Evolutionary conservation across 495 filamentous ascomycete genomes (phyloP), one percentile per base, ranked within the genome.

Genomic region (Terfezia claveryi): DNA sequence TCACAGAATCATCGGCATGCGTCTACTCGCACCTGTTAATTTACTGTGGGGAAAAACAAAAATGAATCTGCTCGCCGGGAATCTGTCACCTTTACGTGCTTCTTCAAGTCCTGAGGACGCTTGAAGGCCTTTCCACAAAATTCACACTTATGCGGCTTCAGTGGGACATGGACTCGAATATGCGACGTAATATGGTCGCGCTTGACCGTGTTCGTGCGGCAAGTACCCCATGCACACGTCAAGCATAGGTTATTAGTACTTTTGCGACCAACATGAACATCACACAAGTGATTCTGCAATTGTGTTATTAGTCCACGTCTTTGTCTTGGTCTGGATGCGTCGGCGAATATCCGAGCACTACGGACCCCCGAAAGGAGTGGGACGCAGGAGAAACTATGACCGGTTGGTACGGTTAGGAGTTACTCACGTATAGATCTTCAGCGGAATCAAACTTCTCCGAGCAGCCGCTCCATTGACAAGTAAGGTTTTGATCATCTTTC

Each of bases 101-200:
- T 99, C 78, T 96, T 96, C 58, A 99, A 67, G 72, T 99, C 92
- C 69, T 99, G 91, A 27, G 92, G 92, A 14, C 92, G 85, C 77
- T 99, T 99, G 76, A 99, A 99, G 8, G 87, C 85, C 74, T 99
- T 99, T 62, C 85, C 85, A 66, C 92, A 99, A 68, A 94, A 93
- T 62, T 94, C 87, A 65, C 92, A 99, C 68, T 94, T 94, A 72
- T 99, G 91, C 44, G 92, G 92, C 74, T 96, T 96, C 52, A 96
- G 72, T 10, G 92, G 92, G 6, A 99, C 91, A 67, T 99, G 92
- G 38, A 96, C 92, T 50, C 92, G 85, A 59, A 99, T 94, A 69
- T 99, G 92, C 8, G 92, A 99, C 38, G 92, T 99, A 72, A 99
- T 99, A 67, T 99, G 92, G 62, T 99, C 92, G 60, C 92, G 85